Base-by-base conservation (phyloP, 371 early-diverging fungal genomes). In the Chytridiales sp. region DNA sequence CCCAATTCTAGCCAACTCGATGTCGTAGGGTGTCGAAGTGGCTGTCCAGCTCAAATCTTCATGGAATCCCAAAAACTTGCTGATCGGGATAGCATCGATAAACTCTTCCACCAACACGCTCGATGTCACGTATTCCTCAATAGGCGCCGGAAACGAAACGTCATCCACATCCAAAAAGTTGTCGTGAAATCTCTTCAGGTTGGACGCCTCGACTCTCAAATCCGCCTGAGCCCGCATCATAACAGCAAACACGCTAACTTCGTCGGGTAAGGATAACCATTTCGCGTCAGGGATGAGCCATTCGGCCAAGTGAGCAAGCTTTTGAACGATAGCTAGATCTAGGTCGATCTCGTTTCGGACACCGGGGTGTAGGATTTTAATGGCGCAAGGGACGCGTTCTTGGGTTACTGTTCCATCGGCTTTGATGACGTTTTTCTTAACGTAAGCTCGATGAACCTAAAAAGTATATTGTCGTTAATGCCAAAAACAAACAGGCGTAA, bases 191-290 rank as follows among this genome's bases (percentile, higher is more conserved):
- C 73, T 66, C 15, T 74, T 62, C 47, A 95, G 63, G 65, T 95
- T 92, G 0, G 65, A 49, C 5, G 87, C 92, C 68, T 99, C 99
- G 9, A 82, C 75, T 19, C 89, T 72, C 47, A 99, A 57, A 73
- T 99, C 95, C 22, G 93, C 62, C 67, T 99, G 98, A 41, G 83
- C 81, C 40, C 75, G 72, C 94, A 99, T 95, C 92, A 96, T 94
- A n/a, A 72, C 67, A 3, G 66, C 87, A 83, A 99, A 97, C 46
- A 87, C 86, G 0, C 67, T 63, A 2, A 94, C 90, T 68, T 97
- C 96, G 29, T 95, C 90, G 0, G 90, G 88, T 4, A 96, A 61
- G 0, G 90, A 87, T 3, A 97, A 73, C 88, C 90, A 93, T 30
- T 84, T 75, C 56, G 92, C 74, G 13, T 79, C 85, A 0, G 95